Evolutionary conservation across 176 grass and related monocot genomes (phyloP), one percentile per base, ranked within the genome.

Genomic region (Chloris gayana): DNA sequence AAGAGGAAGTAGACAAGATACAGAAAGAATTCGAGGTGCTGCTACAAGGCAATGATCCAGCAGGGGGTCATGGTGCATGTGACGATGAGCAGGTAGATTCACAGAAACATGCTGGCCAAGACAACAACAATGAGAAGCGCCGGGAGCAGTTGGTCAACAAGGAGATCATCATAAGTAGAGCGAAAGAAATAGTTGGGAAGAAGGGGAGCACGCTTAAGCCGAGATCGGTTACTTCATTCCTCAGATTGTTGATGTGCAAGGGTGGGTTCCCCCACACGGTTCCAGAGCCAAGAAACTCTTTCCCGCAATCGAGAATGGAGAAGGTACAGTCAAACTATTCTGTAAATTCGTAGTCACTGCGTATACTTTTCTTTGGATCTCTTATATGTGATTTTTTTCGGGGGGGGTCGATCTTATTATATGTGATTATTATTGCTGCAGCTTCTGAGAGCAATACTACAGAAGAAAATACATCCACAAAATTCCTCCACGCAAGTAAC

Each of bases 381-480:
- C 19, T n/a, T n/a, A 62, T 64, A 69, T 70, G 49, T 30, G 46
- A 30, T n/a, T n/a, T n/a, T n/a, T n/a, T n/a, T n/a, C n/a, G n/a
- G n/a, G n/a, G n/a, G n/a, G n/a, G n/a, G n/a, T n/a, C n/a, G n/a
- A n/a, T n/a, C n/a, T n/a, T n/a, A n/a, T n/a, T n/a, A n/a, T n/a
- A n/a, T n/a, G n/a, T n/a, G n/a, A n/a, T n/a, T n/a, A n/a, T 85
- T 63, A 30, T 58, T 17, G 46, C 56, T 82, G 17, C 79, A 97
- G 87, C 42, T 97, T 17, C 85, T 90, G 67, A 97, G 80, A 87
- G 85, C 85, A 69, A 80, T 94, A 74, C 83, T 97, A 38, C 83
- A 92, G 77, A 94, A 94, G 74, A 97, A 97, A 84, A 90, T 97
- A 79, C 85, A 90, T 50, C 91, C 89, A 19, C 89, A 94, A 67